Percentiles rank a stretch among this genome's conserved stretches.
phyloP scores from a whole-genome alignment of 1,284 basidiomycete species.

The Vanrija pseudolonga region DNA sequence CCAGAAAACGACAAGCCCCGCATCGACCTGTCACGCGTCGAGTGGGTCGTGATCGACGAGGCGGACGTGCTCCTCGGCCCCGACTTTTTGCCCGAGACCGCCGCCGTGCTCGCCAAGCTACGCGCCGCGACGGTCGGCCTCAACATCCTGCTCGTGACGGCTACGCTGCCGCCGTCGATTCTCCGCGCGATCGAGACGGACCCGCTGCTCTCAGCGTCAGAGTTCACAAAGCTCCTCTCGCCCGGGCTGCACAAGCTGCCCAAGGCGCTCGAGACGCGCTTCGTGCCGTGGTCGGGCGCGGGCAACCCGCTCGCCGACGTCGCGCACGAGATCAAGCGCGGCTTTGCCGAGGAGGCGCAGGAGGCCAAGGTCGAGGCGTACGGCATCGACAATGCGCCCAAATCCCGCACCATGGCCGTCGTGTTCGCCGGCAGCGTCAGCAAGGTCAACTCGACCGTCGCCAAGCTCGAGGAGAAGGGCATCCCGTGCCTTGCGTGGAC shows the following conservation, averaged over 20 bases:
- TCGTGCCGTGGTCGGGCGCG: constrained; percentile 64
- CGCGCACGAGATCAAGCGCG: constrained; percentile 63
- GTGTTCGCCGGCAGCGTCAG: constrained; percentile 74
- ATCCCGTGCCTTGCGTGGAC: constrained; percentile 65
- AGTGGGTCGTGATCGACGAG: constrained; percentile 84
- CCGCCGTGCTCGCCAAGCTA: constrained; percentile 56
- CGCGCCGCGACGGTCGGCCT: constrained; percentile 51
- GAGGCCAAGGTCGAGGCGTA: constrained; percentile 4
- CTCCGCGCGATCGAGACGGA: constrained; percentile 60
- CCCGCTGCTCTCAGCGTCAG: constrained; percentile 53
- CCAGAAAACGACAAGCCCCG: neutral
- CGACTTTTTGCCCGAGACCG: constrained; percentile 71
- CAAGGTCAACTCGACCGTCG: constrained; percentile 60
- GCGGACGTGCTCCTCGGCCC: constrained; percentile 83
- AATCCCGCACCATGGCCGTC: constrained; percentile 56
- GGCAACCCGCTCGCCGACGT: constrained; percentile 75
- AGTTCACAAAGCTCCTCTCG: constrained; percentile 62
- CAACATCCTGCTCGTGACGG: constrained; percentile 69
- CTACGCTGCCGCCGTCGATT: constrained; percentile 76
- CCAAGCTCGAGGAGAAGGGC: constrained; percentile 59
- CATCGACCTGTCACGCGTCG: constrained; percentile 50
- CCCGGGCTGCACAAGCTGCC: constrained; percentile 75
- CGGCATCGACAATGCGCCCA: neutral
- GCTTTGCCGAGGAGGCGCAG: constrained; percentile 67
- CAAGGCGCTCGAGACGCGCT: constrained; percentile 62